Evolutionary conservation across 805 yeast genomes (phyloP).

Genomic region (Candida loeiensis): DNA sequence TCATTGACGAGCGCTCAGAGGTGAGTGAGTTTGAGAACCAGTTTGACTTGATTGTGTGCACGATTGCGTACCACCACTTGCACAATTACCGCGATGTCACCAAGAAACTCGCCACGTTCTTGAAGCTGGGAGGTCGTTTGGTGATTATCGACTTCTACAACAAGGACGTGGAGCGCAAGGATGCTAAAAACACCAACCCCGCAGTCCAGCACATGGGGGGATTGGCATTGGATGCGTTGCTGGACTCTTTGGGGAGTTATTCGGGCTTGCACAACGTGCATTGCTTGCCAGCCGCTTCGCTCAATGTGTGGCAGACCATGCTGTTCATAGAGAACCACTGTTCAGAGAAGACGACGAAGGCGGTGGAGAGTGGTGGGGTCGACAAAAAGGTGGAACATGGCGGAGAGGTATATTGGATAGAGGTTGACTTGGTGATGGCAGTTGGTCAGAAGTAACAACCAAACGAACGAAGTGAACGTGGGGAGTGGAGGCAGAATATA

Average conservation of each 20-base stretch:
- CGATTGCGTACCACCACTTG: constrained; percentile 40
- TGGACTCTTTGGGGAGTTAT: constrained; percentile 18
- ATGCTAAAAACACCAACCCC: constrained; percentile 1
- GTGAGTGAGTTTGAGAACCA: constrained; percentile 16
- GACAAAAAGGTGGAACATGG: constrained; percentile 10
- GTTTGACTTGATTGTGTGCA: constrained; percentile 34
- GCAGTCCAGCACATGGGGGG: constrained; percentile 25
- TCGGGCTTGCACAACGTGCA: constrained; percentile 22
- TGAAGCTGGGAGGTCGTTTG: constrained; percentile 32
- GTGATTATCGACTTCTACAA: constrained; percentile 40
- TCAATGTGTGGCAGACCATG: constrained; percentile 21
- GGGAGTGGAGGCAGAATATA: not conserved
- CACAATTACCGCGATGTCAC: constrained; percentile 29
- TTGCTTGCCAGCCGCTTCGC: constrained; percentile 19
- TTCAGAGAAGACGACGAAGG: constrained; percentile 11
- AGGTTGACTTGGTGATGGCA: constrained; percentile 28
- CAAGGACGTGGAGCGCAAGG: constrained; percentile 16
- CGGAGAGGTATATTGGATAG: constrained; percentile 20
- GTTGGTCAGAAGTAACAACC: constrained; percentile 19
- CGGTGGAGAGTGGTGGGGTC: constrained; percentile 16
- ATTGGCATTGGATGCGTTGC: constrained; percentile 21
- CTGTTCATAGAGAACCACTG: constrained; percentile 27
- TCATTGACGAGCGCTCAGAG: constrained; percentile 18
- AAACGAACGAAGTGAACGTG: not conserved
- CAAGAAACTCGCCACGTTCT: constrained; percentile 27